These are phyloP conservation scores for Ganoderma leucocontextum DNA, from an alignment of 1,284 basidiomycete genomes.

Conservation along the genomic window DNA sequence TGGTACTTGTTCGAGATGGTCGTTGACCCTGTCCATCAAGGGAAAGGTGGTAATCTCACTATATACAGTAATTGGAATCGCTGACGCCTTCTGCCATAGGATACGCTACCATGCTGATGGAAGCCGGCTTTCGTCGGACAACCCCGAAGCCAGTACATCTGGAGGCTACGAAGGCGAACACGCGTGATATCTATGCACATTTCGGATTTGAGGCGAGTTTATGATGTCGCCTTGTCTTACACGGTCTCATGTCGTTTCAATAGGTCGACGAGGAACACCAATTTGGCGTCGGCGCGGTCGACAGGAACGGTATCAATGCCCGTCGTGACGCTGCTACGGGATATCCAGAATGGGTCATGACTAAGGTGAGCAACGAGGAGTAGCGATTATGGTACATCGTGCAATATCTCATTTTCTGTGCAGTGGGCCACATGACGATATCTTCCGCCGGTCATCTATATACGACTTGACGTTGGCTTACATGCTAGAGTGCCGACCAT, in stretches of 20 bases:
- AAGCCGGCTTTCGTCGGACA: slow-evolving; percentile 30
- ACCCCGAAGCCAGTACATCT: slow-evolving; percentile 32
- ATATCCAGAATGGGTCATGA: slow-evolving; percentile 34
- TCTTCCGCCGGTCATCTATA: not conserved
- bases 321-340: slow-evolving; percentile 29
- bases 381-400: not conserved
- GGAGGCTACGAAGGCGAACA: slow-evolving; percentile 29
- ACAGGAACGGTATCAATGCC: slow-evolving; percentile 28
- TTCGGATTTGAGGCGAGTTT: slow-evolving; percentile 31
- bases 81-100: slow-evolving; percentile 20
- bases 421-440: slow-evolving; percentile 3
- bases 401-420: not conserved
- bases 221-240: not conserved
- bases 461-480: no score
- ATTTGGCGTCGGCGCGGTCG: slow-evolving; percentile 30
- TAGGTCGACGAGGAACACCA: slow-evolving; percentile 32
- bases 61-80: not conserved
- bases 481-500: no score
- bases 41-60: slow-evolving; percentile 17
- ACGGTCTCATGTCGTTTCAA: not conserved
- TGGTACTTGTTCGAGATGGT: slow-evolving; percentile 30
- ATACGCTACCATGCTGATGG: slow-evolving; percentile 25
- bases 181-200: slow-evolving; percentile 33
- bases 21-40: slow-evolving; percentile 23
- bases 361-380: slow-evolving; percentile 24